Evolutionary conservation across 768 basidiomycete genomes (phyloP).

Genomic region (Russula lepida): DNA sequence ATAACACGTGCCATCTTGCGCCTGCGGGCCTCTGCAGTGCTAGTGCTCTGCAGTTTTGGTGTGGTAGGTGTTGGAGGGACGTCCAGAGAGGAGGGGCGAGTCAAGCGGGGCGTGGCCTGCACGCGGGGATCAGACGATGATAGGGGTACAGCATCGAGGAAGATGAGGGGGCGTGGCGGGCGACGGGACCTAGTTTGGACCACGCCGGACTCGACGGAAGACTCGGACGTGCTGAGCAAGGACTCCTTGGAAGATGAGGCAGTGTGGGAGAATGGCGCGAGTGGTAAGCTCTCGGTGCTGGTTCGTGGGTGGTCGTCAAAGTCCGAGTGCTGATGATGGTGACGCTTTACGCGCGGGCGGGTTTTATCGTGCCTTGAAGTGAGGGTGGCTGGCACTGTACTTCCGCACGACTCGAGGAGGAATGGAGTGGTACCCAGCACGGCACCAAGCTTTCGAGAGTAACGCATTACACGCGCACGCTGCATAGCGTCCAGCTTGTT

Average conservation of each 20-base stretch:
- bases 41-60: conserved; percentile 3
- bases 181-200: conserved; percentile 12
- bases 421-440: conserved; percentile 21
- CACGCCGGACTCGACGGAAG: conserved; percentile 22
- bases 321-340: conserved; percentile 10
- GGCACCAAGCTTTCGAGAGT: conserved; percentile 19
- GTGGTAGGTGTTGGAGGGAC: not conserved
- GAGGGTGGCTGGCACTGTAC: not conserved
- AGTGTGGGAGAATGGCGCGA: conserved; percentile 4
- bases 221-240: conserved; percentile 22
- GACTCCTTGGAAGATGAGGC: conserved; percentile 23
- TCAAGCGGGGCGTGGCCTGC: conserved; percentile 31
- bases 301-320: not conserved
- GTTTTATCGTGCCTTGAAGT: not conserved
- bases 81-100: not conserved
- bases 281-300: not conserved
- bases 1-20: conserved; percentile 22
- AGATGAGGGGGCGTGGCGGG: conserved; percentile 28
- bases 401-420: conserved; percentile 15
- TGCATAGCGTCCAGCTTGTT: conserved; percentile 17
- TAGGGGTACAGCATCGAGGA: conserved; percentile 27
- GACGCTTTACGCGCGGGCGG: conserved; percentile 1
- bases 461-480: conserved; percentile 19
- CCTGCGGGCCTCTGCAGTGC: conserved; percentile 10
- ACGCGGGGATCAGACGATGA: conserved; percentile 25